These are phyloP conservation scores for Macaranga tanarius DNA, from an alignment of 441 rosid genomes.

Conservation along the genomic window DNA sequence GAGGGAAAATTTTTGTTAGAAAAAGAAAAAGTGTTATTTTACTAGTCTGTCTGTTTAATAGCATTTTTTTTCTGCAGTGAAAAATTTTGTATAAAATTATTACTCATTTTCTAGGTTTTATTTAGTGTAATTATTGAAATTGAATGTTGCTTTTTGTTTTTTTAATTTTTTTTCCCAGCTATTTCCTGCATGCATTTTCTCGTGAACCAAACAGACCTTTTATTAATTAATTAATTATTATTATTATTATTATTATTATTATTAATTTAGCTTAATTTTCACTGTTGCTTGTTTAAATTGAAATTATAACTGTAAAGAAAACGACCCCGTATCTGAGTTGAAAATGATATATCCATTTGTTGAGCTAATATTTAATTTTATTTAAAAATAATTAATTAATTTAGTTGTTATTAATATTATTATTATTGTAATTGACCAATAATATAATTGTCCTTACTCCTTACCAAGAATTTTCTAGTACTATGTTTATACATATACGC, in stretches of 20 bases:
- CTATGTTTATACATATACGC: no score
- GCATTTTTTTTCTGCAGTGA: neutral
- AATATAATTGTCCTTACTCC: no score
- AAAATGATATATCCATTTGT: conserved; percentile 9
- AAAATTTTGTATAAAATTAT: neutral
- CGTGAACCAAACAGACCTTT: conserved; percentile 1
- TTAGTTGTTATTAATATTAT: no score
- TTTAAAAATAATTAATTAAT: neutral
- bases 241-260: neutral
- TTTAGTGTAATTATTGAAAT: conserved; percentile 1
- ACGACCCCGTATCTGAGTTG: conserved; percentile 21
- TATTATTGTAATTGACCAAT: neutral
- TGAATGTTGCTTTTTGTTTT: neutral
- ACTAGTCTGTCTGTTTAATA: neutral
- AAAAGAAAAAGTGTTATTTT: neutral
- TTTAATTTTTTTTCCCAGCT: neutral
- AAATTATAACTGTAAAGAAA: conserved; percentile 14
- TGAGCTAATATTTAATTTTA: neutral
- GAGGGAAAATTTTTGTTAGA: neutral
- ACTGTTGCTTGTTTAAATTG: neutral
- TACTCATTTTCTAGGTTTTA: neutral
- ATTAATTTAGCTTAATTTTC: neutral
- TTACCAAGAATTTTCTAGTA: no score
- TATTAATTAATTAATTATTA: neutral
- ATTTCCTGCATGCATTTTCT: conserved; percentile 18